Evolutionary conservation across 2,329 filamentous ascomycete genomes (phyloP), one percentile per base, ranked within the genome.

Genomic region (Alternaria gansuensis): DNA sequence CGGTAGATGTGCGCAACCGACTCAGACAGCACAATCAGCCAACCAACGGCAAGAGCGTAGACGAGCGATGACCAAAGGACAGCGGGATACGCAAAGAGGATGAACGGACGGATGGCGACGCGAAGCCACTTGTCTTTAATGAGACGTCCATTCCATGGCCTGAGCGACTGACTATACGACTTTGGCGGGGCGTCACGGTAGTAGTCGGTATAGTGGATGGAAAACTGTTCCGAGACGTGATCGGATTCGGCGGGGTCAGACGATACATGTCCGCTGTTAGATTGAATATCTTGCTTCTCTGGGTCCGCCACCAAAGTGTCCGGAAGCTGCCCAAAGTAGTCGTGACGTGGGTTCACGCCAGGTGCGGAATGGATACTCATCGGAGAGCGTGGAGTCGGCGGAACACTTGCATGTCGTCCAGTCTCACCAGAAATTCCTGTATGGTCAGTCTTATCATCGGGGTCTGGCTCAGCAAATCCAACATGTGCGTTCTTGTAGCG

Each of bases 1-100:
- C 90, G 87, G 76, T 92, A 98, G 60, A 98, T 90, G 58, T 90
- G 83, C 0, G 92, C 86, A 3, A 98, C 87, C 0, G 90, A 90
- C 77, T 98, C 93, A 0, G 93, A 97, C 2, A 98, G 85, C 41
- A 98, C 93, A 65, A 98, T 97, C 28, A 98, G 84, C 95, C 94
- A 98, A 36, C 94, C 94, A 6, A 98, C 86, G 0, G 93, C 95
- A 68, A 95, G 89, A 0, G 93, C 83, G 75, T 98, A 98, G 4
- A 97, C 87, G 0, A 90, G 82, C 0, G 92, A 82, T 5, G 91
- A 94, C 94, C 93, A 98, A 8, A 97, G 84, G 1, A 98, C 90
- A 0, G 91, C 87, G 0, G 95, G 95, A 71, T 98, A 97, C 1
- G 89, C 86, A 68, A 89, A 96, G 1, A 98, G 84, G 45, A 97